Base-by-base conservation (phyloP, 208 protist genomes). In the Naegleria lovaniensis region DNA sequence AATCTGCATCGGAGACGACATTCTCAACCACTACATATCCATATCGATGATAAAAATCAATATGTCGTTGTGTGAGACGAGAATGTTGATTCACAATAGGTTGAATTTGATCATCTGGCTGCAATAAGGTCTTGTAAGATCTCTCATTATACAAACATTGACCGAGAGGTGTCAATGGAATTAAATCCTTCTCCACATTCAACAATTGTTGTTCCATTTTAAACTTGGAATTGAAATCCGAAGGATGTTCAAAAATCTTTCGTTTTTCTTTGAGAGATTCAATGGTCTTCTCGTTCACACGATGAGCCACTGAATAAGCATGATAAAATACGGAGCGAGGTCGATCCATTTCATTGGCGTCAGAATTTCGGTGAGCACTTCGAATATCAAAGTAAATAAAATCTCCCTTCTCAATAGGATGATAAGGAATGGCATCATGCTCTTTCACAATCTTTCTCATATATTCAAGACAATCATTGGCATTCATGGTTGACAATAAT, bases 21-120 rank as follows among this genome's bases (percentile, higher is more conserved):
- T 43, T 43, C 25, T 85, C 79, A 13, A 85, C 36, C 29, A 85
- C 79, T 4, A 85, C 79, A 85, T 85, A 85, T 43, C 79, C 79
- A 85, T n/a, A 85, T 43, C 39, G 11, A 19, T 85, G 11, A 33
- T 25, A 85, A 19, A 43, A 85, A 15, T 39, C 36, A 43, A 85
- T 85, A 85, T 85, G 79, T 43, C 36, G 38, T 36, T 85, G 9
- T 22, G 79, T 85, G 38, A 85, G n/a, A 16, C 9, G 9, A 11
- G 22, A 19, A 40, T n/a, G 36, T 43, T 85, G 38, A 16, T 29
- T 75, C 25, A 75, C 3, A n/a, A 75, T 75, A 2, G 13, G 13
- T n/a, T 75, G 19, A 75, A 75, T 75, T 29, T 75, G 19, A 75
- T 29, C 25, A 75, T 75, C 58, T 29, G 19, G 13, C 16, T 85